phyloP scores from a whole-genome alignment of 139 green algal species.

The Yamagishiella unicocca region DNA sequence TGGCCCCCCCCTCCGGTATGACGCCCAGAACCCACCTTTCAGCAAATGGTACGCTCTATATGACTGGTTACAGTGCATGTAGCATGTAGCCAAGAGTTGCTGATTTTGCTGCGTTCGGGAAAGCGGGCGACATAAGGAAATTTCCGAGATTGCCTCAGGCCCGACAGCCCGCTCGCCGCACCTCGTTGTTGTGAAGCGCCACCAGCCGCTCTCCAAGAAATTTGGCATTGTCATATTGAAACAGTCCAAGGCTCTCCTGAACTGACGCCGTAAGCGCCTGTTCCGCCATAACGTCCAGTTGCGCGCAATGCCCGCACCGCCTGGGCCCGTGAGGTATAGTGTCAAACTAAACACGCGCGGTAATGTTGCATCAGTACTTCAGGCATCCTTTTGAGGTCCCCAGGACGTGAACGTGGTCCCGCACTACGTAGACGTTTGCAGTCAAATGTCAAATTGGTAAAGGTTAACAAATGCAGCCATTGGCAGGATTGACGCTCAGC shows the following conservation, averaged over 20 bases:
- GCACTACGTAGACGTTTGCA: too few species aligned
- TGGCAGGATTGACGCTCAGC: too few species aligned
- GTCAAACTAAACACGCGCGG: not conserved
- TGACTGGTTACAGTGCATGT: constrained; percentile 81
- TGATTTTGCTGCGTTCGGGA: constrained; percentile 77
- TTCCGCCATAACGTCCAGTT: constrained; percentile 31
- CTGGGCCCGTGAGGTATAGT: not conserved
- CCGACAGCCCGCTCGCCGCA: constrained; percentile 4
- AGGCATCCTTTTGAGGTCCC: too few species aligned
- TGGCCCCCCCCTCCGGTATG: too few species aligned
- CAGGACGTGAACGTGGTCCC: too few species aligned
- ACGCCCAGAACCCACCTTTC: constrained; percentile 65
- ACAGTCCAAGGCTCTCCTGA: constrained; percentile 72
- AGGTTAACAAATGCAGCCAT: too few species aligned
- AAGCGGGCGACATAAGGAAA: not conserved
- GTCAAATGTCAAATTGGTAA: too few species aligned
- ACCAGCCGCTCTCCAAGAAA: constrained; percentile 91
- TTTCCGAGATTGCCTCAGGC: not conserved
- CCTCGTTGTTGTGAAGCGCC: constrained; percentile 73
- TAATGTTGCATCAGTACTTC: not conserved
- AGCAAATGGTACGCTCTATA: constrained; percentile 86
- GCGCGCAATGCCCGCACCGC: not conserved
- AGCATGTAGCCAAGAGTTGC: constrained; percentile 88
- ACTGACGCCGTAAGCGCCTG: constrained; percentile 57
- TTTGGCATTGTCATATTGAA: constrained; percentile 84